phyloP scores from a whole-genome alignment of 1,284 basidiomycete genomes.

The Leccinum subrobustum region DNA sequence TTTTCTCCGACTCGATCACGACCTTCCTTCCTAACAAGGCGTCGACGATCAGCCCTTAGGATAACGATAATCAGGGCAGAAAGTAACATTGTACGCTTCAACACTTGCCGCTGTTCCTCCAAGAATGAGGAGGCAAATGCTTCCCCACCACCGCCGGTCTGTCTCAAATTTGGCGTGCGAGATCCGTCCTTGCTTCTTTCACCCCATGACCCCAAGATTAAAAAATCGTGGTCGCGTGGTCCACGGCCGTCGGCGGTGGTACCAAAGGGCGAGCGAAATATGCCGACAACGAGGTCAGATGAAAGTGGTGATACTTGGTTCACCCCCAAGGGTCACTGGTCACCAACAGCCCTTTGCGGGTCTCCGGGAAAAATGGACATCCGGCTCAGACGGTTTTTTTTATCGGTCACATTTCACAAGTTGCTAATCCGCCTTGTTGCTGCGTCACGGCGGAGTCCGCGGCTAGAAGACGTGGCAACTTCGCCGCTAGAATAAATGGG shows the following conservation, averaged over 20 bases:
- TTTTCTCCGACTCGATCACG: slow-evolving; percentile 7
- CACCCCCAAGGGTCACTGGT: slow-evolving; percentile 2
- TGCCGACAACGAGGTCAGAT: slow-evolving; percentile 20
- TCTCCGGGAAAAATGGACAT: slow-evolving; percentile 1
- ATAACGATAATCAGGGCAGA: slow-evolving; percentile 18
- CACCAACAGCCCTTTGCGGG: background rate
- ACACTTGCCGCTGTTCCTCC: background rate
- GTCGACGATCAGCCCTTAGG: slow-evolving; percentile 13
- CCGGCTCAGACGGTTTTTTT: background rate
- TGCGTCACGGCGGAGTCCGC: slow-evolving; percentile 3
- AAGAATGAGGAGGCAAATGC: slow-evolving; percentile 4
- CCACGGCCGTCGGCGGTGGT: background rate
- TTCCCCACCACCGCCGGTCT: slow-evolving; percentile 6
- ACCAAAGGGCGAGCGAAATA: background rate
- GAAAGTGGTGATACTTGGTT: background rate
- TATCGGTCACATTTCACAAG: background rate
- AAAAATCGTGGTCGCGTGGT: slow-evolving; percentile 21
- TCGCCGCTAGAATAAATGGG: background rate
- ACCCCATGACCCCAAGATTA: slow-evolving; percentile 18
- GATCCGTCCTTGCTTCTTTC: slow-evolving; percentile 9
- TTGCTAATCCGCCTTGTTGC: background rate
- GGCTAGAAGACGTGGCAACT: slow-evolving; percentile 10
- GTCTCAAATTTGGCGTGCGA: slow-evolving; percentile 4
- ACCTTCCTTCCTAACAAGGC: slow-evolving; percentile 22
- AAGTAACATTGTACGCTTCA: background rate